Evolutionary conservation across 1,139 yeast species (phyloP), one percentile per base, ranked within the genome.

Genomic region (Scheffersomyces insectosa): DNA sequence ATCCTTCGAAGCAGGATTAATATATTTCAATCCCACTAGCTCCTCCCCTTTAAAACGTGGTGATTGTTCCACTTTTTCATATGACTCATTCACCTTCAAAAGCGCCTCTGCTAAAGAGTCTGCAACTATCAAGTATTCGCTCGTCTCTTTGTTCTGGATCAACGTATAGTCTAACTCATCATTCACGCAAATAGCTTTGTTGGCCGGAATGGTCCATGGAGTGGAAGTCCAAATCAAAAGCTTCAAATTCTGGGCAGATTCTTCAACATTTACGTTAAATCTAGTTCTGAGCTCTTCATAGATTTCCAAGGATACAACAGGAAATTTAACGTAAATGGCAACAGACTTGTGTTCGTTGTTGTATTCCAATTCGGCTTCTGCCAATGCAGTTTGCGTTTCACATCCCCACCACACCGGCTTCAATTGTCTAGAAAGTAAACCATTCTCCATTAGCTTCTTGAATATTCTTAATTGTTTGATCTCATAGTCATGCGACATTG

Each of bases 391-490:
- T 45, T 82, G 80, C 1, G 96, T 88, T 56, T 90, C 97, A 50
- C 95, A 86, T 1, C 98, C 96, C 97, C 98, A 93, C 77, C 87
- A 93, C 1, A 95, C 98, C 0, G 99, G 99, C 56, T 90, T 89
- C 54, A 85, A 79, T 57, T 91, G 96, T 54, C 98, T 75, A 37
- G 83, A 81, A 36, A 93, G 81, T 39, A 91, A 68, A 0, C 88
- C 87, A 42, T 78, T 79, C 38, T 77, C 75, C 52, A 88, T 74
- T 70, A 93, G 74, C 44, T 75, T 70, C 42, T 79, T 73, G 62
- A 95, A 91, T 0, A 91, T 79, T 28, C 74, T 66, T 50, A 93
- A 69, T 60, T 93, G 98, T 38, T 83, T 72, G 5, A 83, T 68
- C 50, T 91, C 97, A 62, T 84, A 93, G 9, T 71, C 70, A 44